Evolutionary conservation across 805 yeast species (phyloP).

Genomic region (Wickerhamiella spandovensis): DNA sequence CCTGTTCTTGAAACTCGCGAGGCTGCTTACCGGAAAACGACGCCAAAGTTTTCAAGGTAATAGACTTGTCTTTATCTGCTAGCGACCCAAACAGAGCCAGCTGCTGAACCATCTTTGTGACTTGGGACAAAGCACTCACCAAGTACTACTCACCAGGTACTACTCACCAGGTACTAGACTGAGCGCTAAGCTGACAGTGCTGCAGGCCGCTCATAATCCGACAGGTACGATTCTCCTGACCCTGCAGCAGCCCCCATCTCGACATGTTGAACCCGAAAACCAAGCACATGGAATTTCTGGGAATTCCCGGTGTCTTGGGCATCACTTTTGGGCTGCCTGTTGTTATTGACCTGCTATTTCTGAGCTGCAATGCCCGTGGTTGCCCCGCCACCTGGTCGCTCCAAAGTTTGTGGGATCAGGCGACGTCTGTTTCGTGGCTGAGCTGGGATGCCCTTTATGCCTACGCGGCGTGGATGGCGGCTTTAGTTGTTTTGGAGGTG

Average conservation of each 20-base stretch:
- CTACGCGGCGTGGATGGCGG: constrained; percentile 61
- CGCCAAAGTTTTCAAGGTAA: constrained; percentile 22
- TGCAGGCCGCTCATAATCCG: not conserved
- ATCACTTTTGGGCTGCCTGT: constrained; percentile 57
- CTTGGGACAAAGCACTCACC: no score
- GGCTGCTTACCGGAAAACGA: constrained; percentile 28
- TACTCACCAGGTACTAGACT: no score
- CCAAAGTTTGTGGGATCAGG: constrained; percentile 7
- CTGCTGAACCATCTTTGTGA: constrained; percentile 24
- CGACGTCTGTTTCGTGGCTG: constrained; percentile 12
- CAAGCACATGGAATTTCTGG: constrained; percentile 59
- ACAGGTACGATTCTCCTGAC: not conserved
- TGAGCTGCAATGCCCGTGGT: constrained; percentile 42
- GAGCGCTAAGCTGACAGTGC: not conserved
- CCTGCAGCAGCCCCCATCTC: not conserved
- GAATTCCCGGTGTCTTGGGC: constrained; percentile 56
- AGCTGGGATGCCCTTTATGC: constrained; percentile 39
- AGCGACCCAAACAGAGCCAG: constrained; percentile 24
- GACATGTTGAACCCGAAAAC: constrained; percentile 51
- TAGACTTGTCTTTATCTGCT: constrained; percentile 21
- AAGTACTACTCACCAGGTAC: no score
- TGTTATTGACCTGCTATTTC: constrained; percentile 44
- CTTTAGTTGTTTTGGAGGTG: constrained; percentile 48
- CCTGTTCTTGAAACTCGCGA: constrained; percentile 16
- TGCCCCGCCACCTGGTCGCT: constrained; percentile 20